Percentiles rank a stretch among this genome's conserved stretches.
phyloP scores from a whole-genome alignment of 169 alveolate species.

The Amoebophrya sp. region DNA sequence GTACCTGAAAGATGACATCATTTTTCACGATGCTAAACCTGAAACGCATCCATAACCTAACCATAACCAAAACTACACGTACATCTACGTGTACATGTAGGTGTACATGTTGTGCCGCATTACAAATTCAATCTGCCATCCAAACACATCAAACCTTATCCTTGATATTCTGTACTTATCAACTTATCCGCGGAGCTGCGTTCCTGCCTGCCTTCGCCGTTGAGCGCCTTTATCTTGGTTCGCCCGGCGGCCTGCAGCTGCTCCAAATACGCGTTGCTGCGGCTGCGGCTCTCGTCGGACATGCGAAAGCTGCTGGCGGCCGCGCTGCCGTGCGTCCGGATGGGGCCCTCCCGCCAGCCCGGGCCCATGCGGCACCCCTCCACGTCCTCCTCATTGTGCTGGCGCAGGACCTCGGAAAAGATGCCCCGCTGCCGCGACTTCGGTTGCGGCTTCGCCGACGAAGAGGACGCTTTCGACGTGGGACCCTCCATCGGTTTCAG shows the following conservation, averaged over 20 bases:
- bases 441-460: not conserved
- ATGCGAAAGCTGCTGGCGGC: not conserved
- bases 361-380: conserved; percentile 20
- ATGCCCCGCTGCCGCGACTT: not conserved
- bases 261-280: not conserved
- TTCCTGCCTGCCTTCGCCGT: not conserved
- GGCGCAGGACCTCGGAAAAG: not conserved
- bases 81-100: no score
- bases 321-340: not conserved
- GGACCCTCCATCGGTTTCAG: not conserved
- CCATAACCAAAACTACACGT: not conserved
- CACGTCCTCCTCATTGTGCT: not conserved
- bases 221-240: not conserved
- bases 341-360: not conserved
- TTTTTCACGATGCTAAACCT: no score
- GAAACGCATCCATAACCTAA: no score
- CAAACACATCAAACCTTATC: no score
- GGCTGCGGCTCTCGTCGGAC: not conserved
- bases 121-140: no score
- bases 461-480: not conserved
- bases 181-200: not conserved
- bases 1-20: no score
- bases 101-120: no score
- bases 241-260: not conserved
- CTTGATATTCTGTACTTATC: no score